Base-by-base conservation (phyloP, 2,329 filamentous ascomycete genomes). In the Hypoxylon sp. region DNA sequence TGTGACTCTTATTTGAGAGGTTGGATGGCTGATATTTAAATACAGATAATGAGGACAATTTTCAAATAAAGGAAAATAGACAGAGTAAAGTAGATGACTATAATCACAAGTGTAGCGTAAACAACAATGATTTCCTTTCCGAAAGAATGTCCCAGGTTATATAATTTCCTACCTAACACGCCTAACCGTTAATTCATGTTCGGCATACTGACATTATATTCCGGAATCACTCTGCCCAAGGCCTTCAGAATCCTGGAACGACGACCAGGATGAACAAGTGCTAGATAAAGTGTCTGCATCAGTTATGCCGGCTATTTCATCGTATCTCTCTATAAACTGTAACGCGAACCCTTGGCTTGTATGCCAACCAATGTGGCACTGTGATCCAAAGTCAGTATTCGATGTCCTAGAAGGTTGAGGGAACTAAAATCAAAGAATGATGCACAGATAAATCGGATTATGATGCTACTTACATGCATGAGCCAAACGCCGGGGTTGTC, bases 401-500 rank as follows among this genome's bases (percentile, higher is more conserved):
- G 17, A 55, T 35, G 42, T 44, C 22, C 26, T 22, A 3, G 2
- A 24, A 14, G 6, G 11, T 2, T 19, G n/a, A 17, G 26, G 4
- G 17, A 37, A 53, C 17, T 26, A 5, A 50, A 50, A 3, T 24
- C 3, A 10, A n/a, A 13, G 11, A 26, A 50, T 31, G 1, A 29
- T 29, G 5, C 22, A 14, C 8, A 10, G 26, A 24, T 2, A 11
- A 31, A 50, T 2, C 19, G 8, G 31, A 44, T 13, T 31, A 19
- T 26, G 42, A 19, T 46, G 9, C 52, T 48, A 64, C 71, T 70
- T 56, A 71, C 70, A 47, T 75, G 73, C 77, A 83, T 79, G 17
- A 83, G 71, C 82, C 82, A 84, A n/a, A 78, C 78, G 13, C 86
- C 86, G 0, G 85, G 86, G 72, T 87, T 87, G 72, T 88, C 83